Evolutionary conservation across 2,329 filamentous ascomycete species (phyloP), one percentile per base, ranked within the genome.

Genomic region (Juglanconis juglandina): DNA sequence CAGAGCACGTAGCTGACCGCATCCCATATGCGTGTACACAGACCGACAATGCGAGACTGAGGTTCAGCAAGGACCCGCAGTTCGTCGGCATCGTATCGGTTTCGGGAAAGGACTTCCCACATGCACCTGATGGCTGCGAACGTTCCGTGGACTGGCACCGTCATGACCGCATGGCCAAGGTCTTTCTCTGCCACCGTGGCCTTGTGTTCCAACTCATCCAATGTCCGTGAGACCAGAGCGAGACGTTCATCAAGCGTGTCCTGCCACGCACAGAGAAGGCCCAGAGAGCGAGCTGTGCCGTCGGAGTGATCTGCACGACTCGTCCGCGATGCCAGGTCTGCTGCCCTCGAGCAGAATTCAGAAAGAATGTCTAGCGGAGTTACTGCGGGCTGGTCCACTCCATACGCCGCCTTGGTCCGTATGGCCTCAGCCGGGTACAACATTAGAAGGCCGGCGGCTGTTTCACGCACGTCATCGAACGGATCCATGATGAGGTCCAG

Each of bases 231-330:
- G 1, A 92, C 76, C 10, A 93, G 76, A 0, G 68, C 70, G 4
- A 82, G 64, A 10, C 77, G 79, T 10, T 73, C 71, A 3, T 78
- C 69, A n/a, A 74, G 70, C 1, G 72, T 72, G 17, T 70, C 69
- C 13, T 83, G 77, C 70, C 87, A 84, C 46, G 78, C 77, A 69
- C 87, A 91, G 4, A 92, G 72, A 14, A 96, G 76, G 46, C 90
- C 86, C 63, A 88, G 89, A 3, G 88, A 80, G 56, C 91, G 87
- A 39, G 93, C 94, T 52, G 95, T 87, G 9, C 94, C 94, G 74
- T 99, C 94, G 1, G 93, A 92, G 71, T 96, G 91, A 70, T 98
- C 93, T 11, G 92, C 94, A 63, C 95, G 84, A 30, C 91, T 91
- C 4, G 92, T 96, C 33, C 77, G 79, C 30, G 86, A 80, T 60